These are phyloP conservation scores for Kernera saxatilis DNA, from an alignment of 345 rosid species.

Conservation along the genomic window DNA sequence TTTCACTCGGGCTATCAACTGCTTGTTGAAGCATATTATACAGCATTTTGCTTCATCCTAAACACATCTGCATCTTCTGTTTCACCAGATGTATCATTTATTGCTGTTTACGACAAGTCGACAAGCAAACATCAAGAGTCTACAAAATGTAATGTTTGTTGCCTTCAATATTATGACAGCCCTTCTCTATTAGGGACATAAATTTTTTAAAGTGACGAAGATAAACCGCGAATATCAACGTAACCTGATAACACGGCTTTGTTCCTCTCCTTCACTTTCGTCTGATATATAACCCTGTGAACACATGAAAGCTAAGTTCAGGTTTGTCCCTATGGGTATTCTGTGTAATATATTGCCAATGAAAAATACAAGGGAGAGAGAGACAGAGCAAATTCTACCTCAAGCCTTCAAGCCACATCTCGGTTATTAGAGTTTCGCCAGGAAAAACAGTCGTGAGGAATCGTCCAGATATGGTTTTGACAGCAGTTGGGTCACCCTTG, in stretches of 20 bases:
- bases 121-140: neutral
- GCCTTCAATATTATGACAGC: neutral
- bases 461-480: slow-evolving; percentile 58
- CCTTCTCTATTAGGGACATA: neutral
- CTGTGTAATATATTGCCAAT: neutral
- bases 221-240: slow-evolving; percentile 45
- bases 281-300: slow-evolving; percentile 65
- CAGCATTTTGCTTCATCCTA: neutral
- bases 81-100: neutral
- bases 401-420: slow-evolving; percentile 78
- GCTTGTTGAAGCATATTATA: neutral
- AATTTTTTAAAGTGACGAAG: slow-evolving; percentile 41
- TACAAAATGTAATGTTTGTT: neutral
- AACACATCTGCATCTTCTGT: neutral
- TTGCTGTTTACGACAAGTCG: neutral
- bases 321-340: neutral
- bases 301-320: slow-evolving; percentile 14
- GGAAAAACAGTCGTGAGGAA: slow-evolving; percentile 86
- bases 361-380: neutral
- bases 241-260: slow-evolving; percentile 61
- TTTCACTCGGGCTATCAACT: neutral
- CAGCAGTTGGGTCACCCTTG: slow-evolving; percentile 54
- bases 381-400: slow-evolving; percentile 38
- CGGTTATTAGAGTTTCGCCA: slow-evolving; percentile 71
- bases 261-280: slow-evolving; percentile 61